These are phyloP conservation scores for Russula earlei DNA, from an alignment of 768 basidiomycete species.

Conservation along the genomic window DNA sequence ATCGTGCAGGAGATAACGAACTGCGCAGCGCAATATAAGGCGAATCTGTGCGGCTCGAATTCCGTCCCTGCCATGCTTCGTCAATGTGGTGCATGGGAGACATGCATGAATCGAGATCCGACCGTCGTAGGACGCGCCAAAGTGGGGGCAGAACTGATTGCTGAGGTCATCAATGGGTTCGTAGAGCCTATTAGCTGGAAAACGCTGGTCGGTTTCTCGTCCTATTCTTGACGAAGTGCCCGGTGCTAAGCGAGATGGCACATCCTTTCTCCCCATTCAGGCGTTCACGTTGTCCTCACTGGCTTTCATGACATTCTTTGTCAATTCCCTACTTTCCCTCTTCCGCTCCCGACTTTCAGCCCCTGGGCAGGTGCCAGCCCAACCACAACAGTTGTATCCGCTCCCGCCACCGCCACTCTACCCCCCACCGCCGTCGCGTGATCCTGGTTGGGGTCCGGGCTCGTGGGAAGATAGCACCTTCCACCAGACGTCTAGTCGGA, in stretches of 20 bases:
- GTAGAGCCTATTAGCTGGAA: constrained; percentile 98
- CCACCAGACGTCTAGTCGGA: constrained; percentile 21
- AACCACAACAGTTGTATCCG: constrained; percentile 18
- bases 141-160: constrained; percentile 90
- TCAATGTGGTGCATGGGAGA: constrained; percentile 84
- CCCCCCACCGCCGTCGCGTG: constrained; percentile 11
- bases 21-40: constrained; percentile 72
- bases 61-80: constrained; percentile 82
- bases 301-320: constrained; percentile 67
- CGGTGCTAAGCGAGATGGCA: neutral
- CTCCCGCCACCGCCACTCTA: constrained; percentile 17
- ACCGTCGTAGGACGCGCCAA: constrained; percentile 79
- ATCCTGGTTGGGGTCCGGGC: constrained; percentile 9
- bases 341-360: constrained; percentile 58
- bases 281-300: constrained; percentile 67
- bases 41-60: constrained; percentile 68
- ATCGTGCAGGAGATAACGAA: constrained; percentile 87
- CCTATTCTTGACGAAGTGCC: neutral
- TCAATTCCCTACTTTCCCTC: constrained; percentile 70
- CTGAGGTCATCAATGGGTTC: constrained; percentile 92
- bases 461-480: constrained; percentile 22
- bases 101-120: constrained; percentile 93
- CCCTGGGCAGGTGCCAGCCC: constrained; percentile 20
- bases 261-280: constrained; percentile 28
- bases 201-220: constrained; percentile 57